A percentile compares a stretch with the other conserved stretches of the same genome.
phyloP scores from a whole-genome alignment of 805 yeast genomes.

The Metschnikowia lochheadii region DNA sequence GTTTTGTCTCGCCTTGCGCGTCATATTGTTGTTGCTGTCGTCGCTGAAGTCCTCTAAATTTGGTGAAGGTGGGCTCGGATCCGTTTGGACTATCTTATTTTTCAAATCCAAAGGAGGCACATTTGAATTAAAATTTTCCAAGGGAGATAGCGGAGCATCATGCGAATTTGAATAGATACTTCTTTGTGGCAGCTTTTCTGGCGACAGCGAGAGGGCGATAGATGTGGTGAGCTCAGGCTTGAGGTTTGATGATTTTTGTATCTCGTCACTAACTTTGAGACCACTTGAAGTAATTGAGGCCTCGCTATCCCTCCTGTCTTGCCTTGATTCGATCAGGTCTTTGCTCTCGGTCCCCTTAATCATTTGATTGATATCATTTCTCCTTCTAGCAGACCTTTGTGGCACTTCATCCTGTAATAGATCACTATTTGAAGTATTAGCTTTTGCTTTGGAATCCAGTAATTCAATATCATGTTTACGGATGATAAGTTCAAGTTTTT shows the following conservation, averaged over 20 bases:
- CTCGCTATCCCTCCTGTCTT: conserved; percentile 8
- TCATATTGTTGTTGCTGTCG: not conserved
- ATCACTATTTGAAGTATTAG: not conserved
- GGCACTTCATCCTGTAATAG: conserved; percentile 16
- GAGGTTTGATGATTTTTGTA: conserved; percentile 6
- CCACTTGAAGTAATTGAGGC: conserved; percentile 13
- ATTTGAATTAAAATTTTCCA: not conserved
- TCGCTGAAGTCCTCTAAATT: not conserved
- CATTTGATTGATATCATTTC: conserved; percentile 1
- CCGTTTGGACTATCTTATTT: not conserved
- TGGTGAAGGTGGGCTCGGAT: not conserved
- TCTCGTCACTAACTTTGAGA: conserved; percentile 5
- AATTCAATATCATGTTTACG: not conserved
- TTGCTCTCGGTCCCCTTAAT: not conserved
- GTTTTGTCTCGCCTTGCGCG: conserved; percentile 12
- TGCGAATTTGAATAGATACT: not conserved
- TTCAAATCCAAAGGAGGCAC: not conserved
- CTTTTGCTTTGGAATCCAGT: not conserved
- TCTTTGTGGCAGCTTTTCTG: not conserved
- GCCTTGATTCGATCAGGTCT: not conserved
- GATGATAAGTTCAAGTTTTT: conserved; percentile 3
- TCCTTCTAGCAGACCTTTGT: conserved; percentile 26
- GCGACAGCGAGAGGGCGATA: not conserved
- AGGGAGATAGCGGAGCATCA: not conserved
- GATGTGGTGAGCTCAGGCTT: conserved; percentile 10